phyloP scores from a whole-genome alignment of 805 yeast genomes.

The Ogataea siamensis region DNA sequence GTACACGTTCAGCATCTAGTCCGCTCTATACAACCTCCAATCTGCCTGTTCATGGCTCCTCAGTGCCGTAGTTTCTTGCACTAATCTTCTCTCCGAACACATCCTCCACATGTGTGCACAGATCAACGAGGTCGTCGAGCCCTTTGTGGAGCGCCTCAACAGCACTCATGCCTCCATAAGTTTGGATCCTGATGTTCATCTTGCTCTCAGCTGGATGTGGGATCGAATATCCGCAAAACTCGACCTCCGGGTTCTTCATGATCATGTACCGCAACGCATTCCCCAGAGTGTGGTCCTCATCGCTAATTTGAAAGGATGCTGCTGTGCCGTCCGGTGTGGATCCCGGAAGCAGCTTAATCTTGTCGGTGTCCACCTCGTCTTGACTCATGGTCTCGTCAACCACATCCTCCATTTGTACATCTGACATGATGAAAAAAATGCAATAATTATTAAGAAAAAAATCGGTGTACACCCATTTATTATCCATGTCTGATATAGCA shows the following conservation, averaged over 20 bases:
- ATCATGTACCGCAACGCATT: slow-evolving; percentile 90
- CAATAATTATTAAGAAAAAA: background rate
- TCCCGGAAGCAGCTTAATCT: slow-evolving; percentile 74
- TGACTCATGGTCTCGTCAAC: slow-evolving; percentile 26
- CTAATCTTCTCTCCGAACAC: slow-evolving; percentile 68
- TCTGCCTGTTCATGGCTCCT: slow-evolving; percentile 40
- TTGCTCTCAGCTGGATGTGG: slow-evolving; percentile 97
- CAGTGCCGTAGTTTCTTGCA: slow-evolving; percentile 49
- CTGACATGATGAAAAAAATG: slow-evolving; percentile 8
- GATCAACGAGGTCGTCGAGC: slow-evolving; percentile 73
- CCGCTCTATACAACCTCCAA: background rate
- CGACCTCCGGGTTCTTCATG: slow-evolving; percentile 97
- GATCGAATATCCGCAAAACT: slow-evolving; percentile 96
- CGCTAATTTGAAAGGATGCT: slow-evolving; percentile 87
- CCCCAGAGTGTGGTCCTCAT: slow-evolving; percentile 96
- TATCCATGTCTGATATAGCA: no score
- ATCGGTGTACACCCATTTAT: no score
- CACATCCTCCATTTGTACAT: slow-evolving; percentile 18
- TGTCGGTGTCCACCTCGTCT: slow-evolving; percentile 50
- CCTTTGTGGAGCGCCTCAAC: slow-evolving; percentile 93
- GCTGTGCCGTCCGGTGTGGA: slow-evolving; percentile 91
- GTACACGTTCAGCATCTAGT: slow-evolving; percentile 3
- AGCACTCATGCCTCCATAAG: slow-evolving; percentile 83
- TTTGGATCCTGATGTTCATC: slow-evolving; percentile 88
- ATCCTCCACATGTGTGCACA: slow-evolving; percentile 82